Evolutionary conservation across 2,329 filamentous ascomycete genomes (phyloP).

Genomic region (Fusarium concolor): DNA sequence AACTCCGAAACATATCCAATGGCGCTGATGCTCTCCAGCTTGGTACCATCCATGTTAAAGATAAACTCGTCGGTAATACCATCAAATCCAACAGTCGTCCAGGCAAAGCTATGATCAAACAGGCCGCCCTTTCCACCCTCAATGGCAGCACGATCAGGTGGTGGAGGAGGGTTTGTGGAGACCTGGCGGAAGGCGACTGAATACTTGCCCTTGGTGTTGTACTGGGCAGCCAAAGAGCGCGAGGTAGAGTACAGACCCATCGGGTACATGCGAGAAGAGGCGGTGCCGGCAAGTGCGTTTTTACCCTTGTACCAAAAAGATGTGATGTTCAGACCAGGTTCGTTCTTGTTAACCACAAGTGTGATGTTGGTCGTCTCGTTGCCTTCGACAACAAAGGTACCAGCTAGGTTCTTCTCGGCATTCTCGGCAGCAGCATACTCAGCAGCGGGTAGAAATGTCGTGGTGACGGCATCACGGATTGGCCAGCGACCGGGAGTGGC

Average conservation of each 20-base stretch:
- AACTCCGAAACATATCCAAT: background rate
- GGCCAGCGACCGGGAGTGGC: constrained; percentile 22
- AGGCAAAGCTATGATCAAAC: constrained; percentile 3
- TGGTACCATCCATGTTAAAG: background rate
- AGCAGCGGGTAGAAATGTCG: constrained; percentile 34
- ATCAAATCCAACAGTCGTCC: constrained; percentile 1
- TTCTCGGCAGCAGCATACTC: constrained; percentile 38
- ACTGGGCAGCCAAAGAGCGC: background rate
- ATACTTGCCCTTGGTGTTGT: background rate
- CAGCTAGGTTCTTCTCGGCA: constrained; percentile 28
- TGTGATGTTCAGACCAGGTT: constrained; percentile 20
- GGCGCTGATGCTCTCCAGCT: background rate
- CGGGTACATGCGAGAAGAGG: background rate
- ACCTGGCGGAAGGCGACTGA: constrained; percentile 7
- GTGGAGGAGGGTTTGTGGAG: background rate
- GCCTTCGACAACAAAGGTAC: constrained; percentile 25
- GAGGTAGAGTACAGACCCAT: background rate
- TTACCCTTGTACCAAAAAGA: constrained; percentile 4
- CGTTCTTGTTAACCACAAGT: constrained; percentile 21
- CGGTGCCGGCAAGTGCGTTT: background rate
- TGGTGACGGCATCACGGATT: constrained; percentile 31
- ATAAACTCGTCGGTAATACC: constrained; percentile 13
- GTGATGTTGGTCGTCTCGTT: constrained; percentile 33
- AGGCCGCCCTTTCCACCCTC: constrained; percentile 11
- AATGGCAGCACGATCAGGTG: background rate